Base-by-base conservation (phyloP, 2,329 filamentous ascomycete genomes). In the Fusarium floridanum region DNA sequence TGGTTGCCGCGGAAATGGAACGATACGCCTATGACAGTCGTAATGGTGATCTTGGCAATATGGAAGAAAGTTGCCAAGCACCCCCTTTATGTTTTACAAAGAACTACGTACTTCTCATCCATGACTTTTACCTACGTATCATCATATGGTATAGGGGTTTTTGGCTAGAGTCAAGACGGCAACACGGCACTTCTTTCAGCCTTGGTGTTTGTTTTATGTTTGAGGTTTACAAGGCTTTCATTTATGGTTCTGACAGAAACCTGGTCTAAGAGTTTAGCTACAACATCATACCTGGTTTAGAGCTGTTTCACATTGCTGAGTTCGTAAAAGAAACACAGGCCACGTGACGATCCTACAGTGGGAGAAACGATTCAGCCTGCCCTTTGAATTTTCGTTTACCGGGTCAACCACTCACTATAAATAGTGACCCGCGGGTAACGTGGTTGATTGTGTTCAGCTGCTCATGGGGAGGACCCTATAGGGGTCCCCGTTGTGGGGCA, bases 331-430 rank as follows among this genome's bases (percentile, higher is more conserved):
- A 55, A 32, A 55, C 48, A 55, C 11, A 20, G 6, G 17, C 48
- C 48, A 55, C 48, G 48, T 55, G 48, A 55, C 45, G 45, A 29
- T 29, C 24, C 16, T n/a, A 29, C 22, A 24, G 29, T 29, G 41
- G 20, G 16, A 45, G 20, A 24, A 22, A 16, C 20, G 20, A 22
- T 8, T 53, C 27, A 53, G 12, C 2, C 27, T 4, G 17, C 48
- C 48, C 32, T 34, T 32, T 32, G 48, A 29, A 55, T 32, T 55
- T 55, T 32, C 48, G 27, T 32, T 55, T 55, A 32, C 48, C 48
- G 27, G 48, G 48, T 55, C 48, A 55, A 55, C 48, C 48, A 55
- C 48, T 53, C 48, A 53, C 48, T 55, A 55, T 55, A 32, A 55
- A 55, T 55, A 55, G 48, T n/a, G 27, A 20, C 9, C 20, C 17